Conservation (phyloP, 163 green algal species). For the Scenedesmus sp. region DNA sequence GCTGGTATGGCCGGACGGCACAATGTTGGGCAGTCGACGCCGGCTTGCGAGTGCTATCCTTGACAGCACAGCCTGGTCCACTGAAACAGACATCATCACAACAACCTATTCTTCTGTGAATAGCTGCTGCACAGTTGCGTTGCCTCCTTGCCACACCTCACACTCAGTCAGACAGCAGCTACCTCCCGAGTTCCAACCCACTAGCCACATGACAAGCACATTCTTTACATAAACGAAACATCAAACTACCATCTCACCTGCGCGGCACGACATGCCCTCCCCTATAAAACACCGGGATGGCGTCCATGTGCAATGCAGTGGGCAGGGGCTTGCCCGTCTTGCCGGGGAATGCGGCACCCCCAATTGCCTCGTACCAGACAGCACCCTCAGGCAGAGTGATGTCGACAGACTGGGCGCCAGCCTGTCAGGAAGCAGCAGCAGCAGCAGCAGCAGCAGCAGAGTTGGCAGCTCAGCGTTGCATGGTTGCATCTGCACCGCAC, state of each 20-base stretch:
- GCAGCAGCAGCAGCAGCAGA: conserved; percentile 9
- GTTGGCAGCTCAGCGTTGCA: background rate
- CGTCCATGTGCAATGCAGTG: conserved; percentile 76
- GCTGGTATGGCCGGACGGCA: too few species aligned
- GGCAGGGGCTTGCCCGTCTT: conserved; percentile 23
- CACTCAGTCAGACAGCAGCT: too few species aligned
- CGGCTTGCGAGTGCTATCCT: too few species aligned
- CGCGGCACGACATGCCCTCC: conserved; percentile 83
- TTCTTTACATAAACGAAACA: too few species aligned
- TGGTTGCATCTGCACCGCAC: background rate
- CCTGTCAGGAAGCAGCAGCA: conserved; percentile 13
- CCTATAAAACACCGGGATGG: conserved; percentile 84
- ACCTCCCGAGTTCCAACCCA: too few species aligned
- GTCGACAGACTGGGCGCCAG: conserved; percentile 31
- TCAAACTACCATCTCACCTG: conserved; percentile 34
- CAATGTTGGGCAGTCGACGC: too few species aligned
- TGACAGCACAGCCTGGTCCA: too few species aligned
- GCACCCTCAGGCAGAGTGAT: conserved; percentile 38
- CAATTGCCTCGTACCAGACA: conserved; percentile 56
- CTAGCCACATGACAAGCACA: too few species aligned
- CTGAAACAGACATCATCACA: too few species aligned
- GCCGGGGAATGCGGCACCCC: background rate
- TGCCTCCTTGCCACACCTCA: too few species aligned
- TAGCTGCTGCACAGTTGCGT: too few species aligned
- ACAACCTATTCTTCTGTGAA: too few species aligned